Percentiles rank a stretch among this genome's conserved stretches.
These are phyloP conservation scores for Salix exigua DNA, from an alignment of 345 rosid genomes.

Conservation along the genomic window DNA sequence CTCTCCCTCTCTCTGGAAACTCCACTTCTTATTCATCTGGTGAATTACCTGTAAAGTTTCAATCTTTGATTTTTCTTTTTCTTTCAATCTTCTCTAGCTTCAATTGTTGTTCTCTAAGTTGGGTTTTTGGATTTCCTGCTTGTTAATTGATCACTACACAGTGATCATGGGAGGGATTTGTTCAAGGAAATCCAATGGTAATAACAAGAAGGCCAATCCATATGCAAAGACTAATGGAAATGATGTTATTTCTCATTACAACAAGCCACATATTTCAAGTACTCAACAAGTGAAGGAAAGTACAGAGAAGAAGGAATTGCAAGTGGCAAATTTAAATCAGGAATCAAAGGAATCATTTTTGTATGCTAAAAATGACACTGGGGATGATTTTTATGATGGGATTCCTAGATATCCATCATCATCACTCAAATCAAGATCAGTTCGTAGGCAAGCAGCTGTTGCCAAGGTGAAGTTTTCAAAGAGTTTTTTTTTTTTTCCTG, in stretches of 20 bases:
- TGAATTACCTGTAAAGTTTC: neutral
- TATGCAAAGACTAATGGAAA: neutral
- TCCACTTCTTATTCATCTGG: neutral
- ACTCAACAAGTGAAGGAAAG: neutral
- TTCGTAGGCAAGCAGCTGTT: conserved; percentile 49
- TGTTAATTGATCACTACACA: neutral
- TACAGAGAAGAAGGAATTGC: neutral
- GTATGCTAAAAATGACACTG: neutral
- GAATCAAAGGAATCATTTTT: neutral
- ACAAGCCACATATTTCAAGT: neutral
- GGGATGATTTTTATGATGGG: conserved; percentile 60
- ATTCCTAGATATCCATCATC: conserved; percentile 38
- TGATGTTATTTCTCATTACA: neutral
- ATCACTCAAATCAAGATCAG: conserved; percentile 43
- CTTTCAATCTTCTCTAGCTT: neutral
- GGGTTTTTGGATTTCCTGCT: neutral
- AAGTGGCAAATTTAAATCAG: neutral
- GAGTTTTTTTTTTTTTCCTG: neutral
- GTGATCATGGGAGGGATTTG: neutral
- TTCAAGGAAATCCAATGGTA: neutral
- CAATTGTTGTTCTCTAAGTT: neutral
- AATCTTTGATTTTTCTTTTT: neutral
- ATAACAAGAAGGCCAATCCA: neutral
- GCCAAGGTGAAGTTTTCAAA: conserved; percentile 41
- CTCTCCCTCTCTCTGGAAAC: neutral